Conservation (phyloP, 495 filamentous ascomycete species). For the Arthonia radiata region DNA sequence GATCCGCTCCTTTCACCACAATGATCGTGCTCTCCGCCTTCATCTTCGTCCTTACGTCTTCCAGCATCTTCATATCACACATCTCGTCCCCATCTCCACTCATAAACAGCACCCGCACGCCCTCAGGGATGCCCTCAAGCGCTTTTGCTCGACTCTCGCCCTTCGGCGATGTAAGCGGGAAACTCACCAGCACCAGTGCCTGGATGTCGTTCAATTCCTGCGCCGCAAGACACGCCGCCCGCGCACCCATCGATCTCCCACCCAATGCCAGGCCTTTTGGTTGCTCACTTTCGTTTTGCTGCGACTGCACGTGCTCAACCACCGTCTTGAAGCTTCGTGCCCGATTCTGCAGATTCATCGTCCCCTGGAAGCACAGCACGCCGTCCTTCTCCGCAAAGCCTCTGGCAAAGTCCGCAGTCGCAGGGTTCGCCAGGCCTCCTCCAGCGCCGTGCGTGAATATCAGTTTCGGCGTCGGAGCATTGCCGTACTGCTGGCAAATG, state of each 20-base stretch:
- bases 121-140: conserved; percentile 9
- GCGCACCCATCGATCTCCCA: conserved; percentile 17
- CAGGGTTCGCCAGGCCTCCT: conserved; percentile 12
- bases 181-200: conserved; percentile 14
- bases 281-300: neutral
- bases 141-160: conserved; percentile 12
- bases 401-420: conserved; percentile 10
- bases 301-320: conserved; percentile 2
- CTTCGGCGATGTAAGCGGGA: conserved; percentile 12
- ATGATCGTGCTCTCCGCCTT: conserved; percentile 10
- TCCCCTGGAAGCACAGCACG: conserved; percentile 15
- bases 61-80: conserved; percentile 12
- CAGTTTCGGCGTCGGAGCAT: too few species aligned
- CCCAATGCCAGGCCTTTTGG: conserved; percentile 6
- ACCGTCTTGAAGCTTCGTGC: conserved; percentile 11
- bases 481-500: too few species aligned
- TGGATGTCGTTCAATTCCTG: conserved; percentile 3
- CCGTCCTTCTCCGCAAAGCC: conserved; percentile 8
- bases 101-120: conserved; percentile 13
- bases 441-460: conserved; percentile 20
- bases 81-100: conserved; percentile 12
- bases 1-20: conserved; percentile 14
- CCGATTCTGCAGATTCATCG: conserved; percentile 14
- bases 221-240: conserved; percentile 16
- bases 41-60: conserved; percentile 12